A percentile compares a stretch with the other conserved stretches of the same genome.
Conservation (phyloP, 208 protist genomes). For the Acanthamoeba culbertsoni region DNA sequence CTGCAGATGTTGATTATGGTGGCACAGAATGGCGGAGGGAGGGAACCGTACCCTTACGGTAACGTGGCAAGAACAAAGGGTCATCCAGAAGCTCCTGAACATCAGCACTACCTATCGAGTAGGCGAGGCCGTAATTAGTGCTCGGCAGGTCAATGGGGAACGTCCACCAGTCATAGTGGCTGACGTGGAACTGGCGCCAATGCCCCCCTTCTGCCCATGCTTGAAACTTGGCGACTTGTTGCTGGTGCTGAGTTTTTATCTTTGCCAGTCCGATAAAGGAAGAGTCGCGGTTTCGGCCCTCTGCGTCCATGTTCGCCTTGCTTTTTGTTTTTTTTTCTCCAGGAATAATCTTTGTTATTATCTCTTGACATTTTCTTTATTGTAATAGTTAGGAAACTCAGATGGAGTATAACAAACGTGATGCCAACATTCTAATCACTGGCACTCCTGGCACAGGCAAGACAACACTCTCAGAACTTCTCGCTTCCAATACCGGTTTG, state of each 20-base stretch:
- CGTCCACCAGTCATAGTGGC: conserved; percentile 7
- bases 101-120: not conserved
- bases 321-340: not conserved
- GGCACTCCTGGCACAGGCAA: conserved; percentile 97
- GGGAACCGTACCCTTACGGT: not conserved
- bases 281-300: not conserved
- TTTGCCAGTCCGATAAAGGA: not conserved
- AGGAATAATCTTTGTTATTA: not conserved
- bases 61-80: not conserved
- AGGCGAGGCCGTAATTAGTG: not conserved
- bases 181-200: not conserved
- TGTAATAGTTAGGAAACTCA: not conserved
- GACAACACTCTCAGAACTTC: conserved; percentile 88
- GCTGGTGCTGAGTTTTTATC: not conserved
- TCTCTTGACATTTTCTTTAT: not conserved
- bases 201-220: not conserved
- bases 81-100: not conserved
- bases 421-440: conserved; percentile 78
- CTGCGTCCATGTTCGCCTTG: not conserved
- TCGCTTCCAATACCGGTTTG: conserved; percentile 78
- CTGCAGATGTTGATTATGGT: not conserved
- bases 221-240: not conserved
- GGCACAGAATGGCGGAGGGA: not conserved
- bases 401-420: not conserved
- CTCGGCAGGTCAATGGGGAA: conserved; percentile 42